phyloP scores from a whole-genome alignment of 2,329 filamentous ascomycete genomes.

The Hypoxylon sp. region DNA sequence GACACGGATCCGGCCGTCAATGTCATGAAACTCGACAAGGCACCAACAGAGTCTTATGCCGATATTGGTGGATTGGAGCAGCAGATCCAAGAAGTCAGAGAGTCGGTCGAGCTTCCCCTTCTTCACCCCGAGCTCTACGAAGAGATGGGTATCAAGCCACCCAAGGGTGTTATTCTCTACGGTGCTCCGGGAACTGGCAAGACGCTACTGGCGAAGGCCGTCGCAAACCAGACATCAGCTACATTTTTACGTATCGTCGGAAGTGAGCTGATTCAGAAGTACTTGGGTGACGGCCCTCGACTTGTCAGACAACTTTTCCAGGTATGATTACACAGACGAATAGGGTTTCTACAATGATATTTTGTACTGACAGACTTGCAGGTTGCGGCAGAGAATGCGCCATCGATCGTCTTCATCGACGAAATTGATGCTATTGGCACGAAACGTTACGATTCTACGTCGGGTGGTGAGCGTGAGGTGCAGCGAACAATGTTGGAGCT shows the following conservation, averaged over 20 bases:
- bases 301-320: constrained; percentile 96
- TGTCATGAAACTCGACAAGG: constrained; percentile 99
- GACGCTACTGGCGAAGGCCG: constrained; percentile 93
- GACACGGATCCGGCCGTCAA: constrained; percentile 95
- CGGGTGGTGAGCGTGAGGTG: constrained; percentile 94
- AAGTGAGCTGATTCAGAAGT: constrained; percentile 98
- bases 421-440: constrained; percentile 99
- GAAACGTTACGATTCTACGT: constrained; percentile 97
- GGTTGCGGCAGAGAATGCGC: constrained; percentile 94
- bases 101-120: constrained; percentile 94
- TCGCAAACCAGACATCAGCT: constrained; percentile 98
- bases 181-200: constrained; percentile 97
- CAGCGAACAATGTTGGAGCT: constrained; percentile 99
- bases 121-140: constrained; percentile 97
- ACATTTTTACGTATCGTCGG: constrained; percentile 98
- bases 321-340: constrained; percentile 53
- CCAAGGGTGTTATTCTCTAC: constrained; percentile 99
- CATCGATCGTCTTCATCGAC: constrained; percentile 98
- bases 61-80: constrained; percentile 96
- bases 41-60: constrained; percentile 96
- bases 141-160: constrained; percentile 99
- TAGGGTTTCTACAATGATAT: too few species aligned
- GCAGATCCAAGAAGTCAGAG: constrained; percentile 97
- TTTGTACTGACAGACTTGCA: constrained; percentile 49
- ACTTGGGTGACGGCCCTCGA: constrained; percentile 93